Evolutionary conservation across 2,329 filamentous ascomycete species (phyloP), one percentile per base, ranked within the genome.

Genomic region (Colletotrichum simmondsii): DNA sequence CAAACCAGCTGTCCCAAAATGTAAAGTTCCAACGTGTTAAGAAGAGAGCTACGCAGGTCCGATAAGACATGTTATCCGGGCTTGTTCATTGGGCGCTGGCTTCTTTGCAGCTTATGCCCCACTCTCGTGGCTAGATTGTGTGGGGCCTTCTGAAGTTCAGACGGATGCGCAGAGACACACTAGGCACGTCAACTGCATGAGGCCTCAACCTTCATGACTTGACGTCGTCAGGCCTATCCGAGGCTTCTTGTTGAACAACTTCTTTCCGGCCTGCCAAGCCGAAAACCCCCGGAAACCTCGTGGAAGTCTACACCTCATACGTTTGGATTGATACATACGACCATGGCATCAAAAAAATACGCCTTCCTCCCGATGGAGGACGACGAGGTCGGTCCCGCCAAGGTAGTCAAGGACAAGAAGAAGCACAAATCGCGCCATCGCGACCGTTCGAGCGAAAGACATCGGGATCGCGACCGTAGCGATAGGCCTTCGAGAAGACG

Each of bases 361-460:
- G 90, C 91, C 8, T 89, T 93, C 76, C 82, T 93, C 75, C 88
- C 91, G 8, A 93, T 93, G 91, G 90, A 90, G 72, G 90, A 90
- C 12, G 88, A 88, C 42, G 90, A 91, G 74, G 85, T 91, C n/a
- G 86, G 87, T 1, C 87, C 87, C 28, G 85, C 88, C 63, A 87
- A 87, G 71, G 88, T 87, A 68, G 81, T 87, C 64, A 83, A 86
- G 73, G 85, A 85, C 75, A 85, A 88, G 72, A 87, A 85, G 79
- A 87, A 86, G 78, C 80, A 85, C 59, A 84, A 82, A 74, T 81
- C 78, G 77, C 79, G 76, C 75, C 77, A 77, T 76, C 78, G 73
- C 76, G 78, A 78, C 19, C 65, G 60, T 11, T 73, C 80, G 64
- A 84, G 80, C 73, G 82, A 81, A 37, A 83, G 84, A 66, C 83